phyloP scores from a whole-genome alignment of 169 alveolate species.

The Cyclospora cayetanensis region DNA sequence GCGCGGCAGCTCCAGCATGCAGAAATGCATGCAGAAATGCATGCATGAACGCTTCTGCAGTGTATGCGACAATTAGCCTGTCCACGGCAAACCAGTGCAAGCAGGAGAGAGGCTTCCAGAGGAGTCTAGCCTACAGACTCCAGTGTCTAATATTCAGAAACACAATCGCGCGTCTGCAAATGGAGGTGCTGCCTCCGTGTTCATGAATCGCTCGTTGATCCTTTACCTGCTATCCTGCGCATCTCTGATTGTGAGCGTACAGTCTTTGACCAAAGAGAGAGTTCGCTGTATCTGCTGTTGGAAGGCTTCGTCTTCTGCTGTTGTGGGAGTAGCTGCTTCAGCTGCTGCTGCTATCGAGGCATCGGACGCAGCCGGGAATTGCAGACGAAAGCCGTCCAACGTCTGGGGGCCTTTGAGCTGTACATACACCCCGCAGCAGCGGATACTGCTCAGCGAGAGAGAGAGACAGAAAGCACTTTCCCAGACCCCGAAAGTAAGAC shows the following conservation, averaged over 20 bases:
- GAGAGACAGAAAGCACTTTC: neutral
- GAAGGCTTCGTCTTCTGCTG: neutral
- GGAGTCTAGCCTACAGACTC: neutral
- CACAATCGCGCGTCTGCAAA: too few relatives aligned
- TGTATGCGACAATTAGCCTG: neutral
- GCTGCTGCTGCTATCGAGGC: too few relatives aligned
- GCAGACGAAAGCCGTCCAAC: neutral
- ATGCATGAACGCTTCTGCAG: too few relatives aligned
- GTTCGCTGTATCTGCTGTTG: neutral
- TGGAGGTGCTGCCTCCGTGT: too few relatives aligned
- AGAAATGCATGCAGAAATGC: too few relatives aligned
- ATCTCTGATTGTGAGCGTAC: neutral
- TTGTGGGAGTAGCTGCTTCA: too few relatives aligned
- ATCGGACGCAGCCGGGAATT: too few relatives aligned
- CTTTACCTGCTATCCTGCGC: slow-evolving; percentile 16
- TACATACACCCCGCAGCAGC: neutral
- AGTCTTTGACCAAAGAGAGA: neutral
- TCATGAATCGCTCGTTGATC: too few relatives aligned
- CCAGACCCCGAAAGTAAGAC: neutral
- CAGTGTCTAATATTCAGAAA: neutral
- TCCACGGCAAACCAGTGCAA: neutral
- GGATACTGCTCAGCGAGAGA: neutral
- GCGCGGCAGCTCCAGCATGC: neutral
- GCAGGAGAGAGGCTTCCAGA: neutral
- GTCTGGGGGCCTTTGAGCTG: neutral